Evolutionary conservation across 495 filamentous ascomycete species (phyloP), one percentile per base, ranked within the genome.

Genomic region (Penicillium chermesinum): DNA sequence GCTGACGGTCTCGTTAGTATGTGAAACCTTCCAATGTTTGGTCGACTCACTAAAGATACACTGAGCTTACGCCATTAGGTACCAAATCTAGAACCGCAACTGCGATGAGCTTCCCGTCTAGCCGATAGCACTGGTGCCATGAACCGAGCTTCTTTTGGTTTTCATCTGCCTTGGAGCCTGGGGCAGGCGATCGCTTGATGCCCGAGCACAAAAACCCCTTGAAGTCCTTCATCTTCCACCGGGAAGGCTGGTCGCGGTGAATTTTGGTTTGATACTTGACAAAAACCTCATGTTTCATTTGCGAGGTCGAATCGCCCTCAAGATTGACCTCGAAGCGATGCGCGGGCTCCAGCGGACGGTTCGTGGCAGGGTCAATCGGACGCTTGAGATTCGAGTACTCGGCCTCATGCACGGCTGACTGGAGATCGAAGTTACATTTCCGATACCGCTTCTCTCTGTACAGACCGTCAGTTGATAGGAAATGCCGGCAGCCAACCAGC

Each of bases 121-220:
- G 71, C 21, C 93, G 80, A 66, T 98, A 96, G 69, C 88, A 93
- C 64, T 96, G 91, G 61, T 98, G 93, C 67, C 82, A 96, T n/a
- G 87, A 91, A 7, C 93, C 93, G 2, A 94, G 69, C 55, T 75
- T 75, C 43, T 82, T 80, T 44, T 78, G 74, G 14, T 75, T 77
- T 30, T 76, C 67, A 18, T 73, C 54, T 4, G 62, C 52, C 7
- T 63, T 67, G 8, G 48, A 50, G 27, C 48, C 5, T 1, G 43
- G 32, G 22, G 65, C 43, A 2, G 70, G 77, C 14, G 62, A 74
- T 21, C 78, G 76, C 25, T 67, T 72, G 21, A 98, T 62, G 0
- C 93, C 89, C 1, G 91, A 90, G 70, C 93, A 98, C 38, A 98
- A 78, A 54, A 98, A 98, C 21, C 81, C 78, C 54, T 74, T 77